Conservation (phyloP, 2,329 filamentous ascomycete species). For the Mycosphaerella sp. region DNA sequence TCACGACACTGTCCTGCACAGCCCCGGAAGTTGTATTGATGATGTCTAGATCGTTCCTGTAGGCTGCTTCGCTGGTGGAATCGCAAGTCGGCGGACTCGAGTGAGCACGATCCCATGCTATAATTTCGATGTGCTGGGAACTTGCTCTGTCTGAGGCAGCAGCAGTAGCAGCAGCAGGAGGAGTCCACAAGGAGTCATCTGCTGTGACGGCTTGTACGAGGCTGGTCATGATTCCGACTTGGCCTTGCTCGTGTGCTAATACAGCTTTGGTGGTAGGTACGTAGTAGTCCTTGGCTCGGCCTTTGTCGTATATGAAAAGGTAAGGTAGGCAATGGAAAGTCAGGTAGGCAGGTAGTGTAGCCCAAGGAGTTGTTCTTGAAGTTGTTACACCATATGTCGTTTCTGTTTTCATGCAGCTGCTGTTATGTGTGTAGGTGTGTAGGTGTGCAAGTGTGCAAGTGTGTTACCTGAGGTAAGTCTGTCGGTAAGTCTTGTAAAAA, state of each 20-base stretch:
- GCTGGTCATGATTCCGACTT: neutral
- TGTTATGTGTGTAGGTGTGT: too few species aligned
- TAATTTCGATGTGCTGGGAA: neutral
- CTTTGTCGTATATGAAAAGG: neutral
- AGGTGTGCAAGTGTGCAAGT: too few species aligned
- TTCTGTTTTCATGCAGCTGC: too few species aligned
- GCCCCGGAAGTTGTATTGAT: neutral
- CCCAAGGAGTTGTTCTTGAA: too few species aligned
- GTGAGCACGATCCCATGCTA: neutral
- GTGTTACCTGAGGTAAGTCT: neutral
- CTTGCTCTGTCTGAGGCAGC: neutral
- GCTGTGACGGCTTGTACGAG: neutral
- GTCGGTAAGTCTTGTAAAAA: neutral
- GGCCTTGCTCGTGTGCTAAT: neutral
- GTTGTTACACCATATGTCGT: too few species aligned
- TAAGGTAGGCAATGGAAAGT: neutral
- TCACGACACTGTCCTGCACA: neutral
- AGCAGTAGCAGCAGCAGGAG: neutral
- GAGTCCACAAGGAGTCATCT: neutral
- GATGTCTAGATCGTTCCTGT: neutral
- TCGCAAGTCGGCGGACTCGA: constrained; percentile 1
- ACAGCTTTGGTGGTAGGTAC: neutral
- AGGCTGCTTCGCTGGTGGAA: neutral
- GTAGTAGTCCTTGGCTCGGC: neutral
- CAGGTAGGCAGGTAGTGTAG: too few species aligned